Evolutionary conservation across 2,329 filamentous ascomycete genomes (phyloP), one percentile per base, ranked within the genome.

Genomic region (Trichoderma sp.): DNA sequence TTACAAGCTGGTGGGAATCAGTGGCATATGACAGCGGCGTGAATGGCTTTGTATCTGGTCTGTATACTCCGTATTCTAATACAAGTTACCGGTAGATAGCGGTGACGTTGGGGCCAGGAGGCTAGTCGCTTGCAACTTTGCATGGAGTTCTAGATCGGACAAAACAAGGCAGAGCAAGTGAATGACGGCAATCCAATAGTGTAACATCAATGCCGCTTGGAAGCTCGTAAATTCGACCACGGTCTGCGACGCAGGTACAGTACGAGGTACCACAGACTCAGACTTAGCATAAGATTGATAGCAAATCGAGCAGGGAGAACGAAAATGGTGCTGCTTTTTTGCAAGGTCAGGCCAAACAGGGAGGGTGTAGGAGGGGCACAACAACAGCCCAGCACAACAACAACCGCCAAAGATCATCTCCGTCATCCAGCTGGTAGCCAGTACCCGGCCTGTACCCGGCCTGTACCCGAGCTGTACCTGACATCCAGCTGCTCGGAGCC

Each of bases 341-440:
- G 55, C 43, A 50, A 23, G 43, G 47, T 20, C 55, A 59, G 28
- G 28, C 6, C 17, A 32, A 39, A 13, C 55, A 32, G 28, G 28
- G 28, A n/a, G 28, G 62, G n/a, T n/a, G 15, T 50, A 34, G 63
- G 63, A 66, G 63, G 63, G 63, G 63, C 63, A 66, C 39, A 43
- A 17, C 39, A 43, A 43, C 39, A 43, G 15, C 13, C 30, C 62
- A 32, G 15, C 13, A 47, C 62, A 32, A 32, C 62, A 53, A 32
- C 62, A 13, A 17, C 61, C 11, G 15, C 39, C 47, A 53, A 23
- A 15, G 36, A 50, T 26, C 62, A 32, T 47, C n/a, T 65, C 62
- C 47, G 63, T 53, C 30, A 34, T 34, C 13, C 43, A 23, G 28
- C 62, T 53, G 26, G 43, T 34, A 66, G 63, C 12, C 28, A 47